Percentiles rank a stretch among this genome's conserved stretches.
These are phyloP conservation scores for Cystobasidium pallidum DNA, from an alignment of 1,284 basidiomycete species.

Conservation along the genomic window DNA sequence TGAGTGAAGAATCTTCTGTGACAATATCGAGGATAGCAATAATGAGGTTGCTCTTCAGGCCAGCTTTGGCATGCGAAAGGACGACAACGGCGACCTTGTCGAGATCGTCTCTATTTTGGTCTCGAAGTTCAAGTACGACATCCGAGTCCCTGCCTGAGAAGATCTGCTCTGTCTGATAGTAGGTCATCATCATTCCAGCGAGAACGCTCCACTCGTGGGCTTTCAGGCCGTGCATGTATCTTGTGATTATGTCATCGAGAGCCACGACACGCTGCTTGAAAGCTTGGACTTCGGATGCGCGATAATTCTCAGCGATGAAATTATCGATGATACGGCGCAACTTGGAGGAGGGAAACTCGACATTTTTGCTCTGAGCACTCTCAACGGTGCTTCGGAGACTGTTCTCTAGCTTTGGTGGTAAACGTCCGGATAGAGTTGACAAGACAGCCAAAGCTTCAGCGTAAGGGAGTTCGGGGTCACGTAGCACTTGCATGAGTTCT, in stretches of 20 bases:
- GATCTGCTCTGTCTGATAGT: slow-evolving; percentile 82
- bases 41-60: slow-evolving; percentile 87
- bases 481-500: slow-evolving; percentile 75
- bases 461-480: slow-evolving; percentile 86
- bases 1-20: slow-evolving; percentile 64
- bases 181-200: slow-evolving; percentile 71
- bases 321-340: slow-evolving; percentile 67
- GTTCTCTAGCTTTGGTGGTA: slow-evolving; percentile 90
- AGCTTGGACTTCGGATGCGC: slow-evolving; percentile 74
- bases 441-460: slow-evolving; percentile 82
- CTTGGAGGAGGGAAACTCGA: slow-evolving; percentile 78
- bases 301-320: slow-evolving; percentile 79
- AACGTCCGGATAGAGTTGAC: slow-evolving; percentile 86
- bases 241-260: slow-evolving; percentile 77
- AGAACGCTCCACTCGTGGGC: slow-evolving; percentile 80
- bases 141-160: slow-evolving; percentile 91
- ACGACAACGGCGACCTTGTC: slow-evolving; percentile 86
- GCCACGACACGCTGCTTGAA: slow-evolving; percentile 73
- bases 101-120: slow-evolving; percentile 88
- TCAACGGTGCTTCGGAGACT: slow-evolving; percentile 79
- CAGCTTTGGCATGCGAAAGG: slow-evolving; percentile 92
- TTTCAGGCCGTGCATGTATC: slow-evolving; percentile 81
- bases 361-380: slow-evolving; percentile 68
- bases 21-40: slow-evolving; percentile 84
- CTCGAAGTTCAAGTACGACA: slow-evolving; percentile 84